A percentile compares a stretch with the other conserved stretches of the same genome.
phyloP scores from a whole-genome alignment of 495 filamentous ascomycete species.

The Penicillium salamii region DNA sequence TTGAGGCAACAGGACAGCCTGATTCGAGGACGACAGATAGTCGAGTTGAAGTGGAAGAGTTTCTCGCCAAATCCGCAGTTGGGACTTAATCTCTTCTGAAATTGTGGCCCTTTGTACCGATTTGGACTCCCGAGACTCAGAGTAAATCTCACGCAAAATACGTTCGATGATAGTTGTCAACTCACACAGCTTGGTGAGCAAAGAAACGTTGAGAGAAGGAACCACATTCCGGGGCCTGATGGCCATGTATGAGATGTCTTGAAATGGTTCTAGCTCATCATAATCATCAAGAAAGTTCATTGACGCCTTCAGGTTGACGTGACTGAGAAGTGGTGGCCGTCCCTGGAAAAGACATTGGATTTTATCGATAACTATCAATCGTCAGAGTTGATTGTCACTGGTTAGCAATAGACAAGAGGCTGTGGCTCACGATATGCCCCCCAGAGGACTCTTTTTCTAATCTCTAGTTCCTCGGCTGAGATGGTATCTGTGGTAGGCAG shows the following conservation, averaged over 20 bases:
- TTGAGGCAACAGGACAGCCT: slow-evolving; percentile 18
- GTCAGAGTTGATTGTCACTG: background rate
- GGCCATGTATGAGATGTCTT: slow-evolving; percentile 22
- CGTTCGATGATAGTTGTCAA: slow-evolving; percentile 31
- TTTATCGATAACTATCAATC: slow-evolving; percentile 25
- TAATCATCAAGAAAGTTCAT: slow-evolving; percentile 31
- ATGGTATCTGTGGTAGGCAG: slow-evolving; percentile 17
- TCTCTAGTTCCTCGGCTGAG: slow-evolving; percentile 40
- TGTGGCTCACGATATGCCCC: slow-evolving; percentile 35
- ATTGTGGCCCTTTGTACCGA: slow-evolving; percentile 13
- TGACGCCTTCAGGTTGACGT: slow-evolving; percentile 26
- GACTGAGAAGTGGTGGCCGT: slow-evolving; percentile 27
- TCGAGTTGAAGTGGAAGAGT: slow-evolving; percentile 23
- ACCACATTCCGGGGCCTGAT: slow-evolving; percentile 3
- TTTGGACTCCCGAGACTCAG: slow-evolving; percentile 21
- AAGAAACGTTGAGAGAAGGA: slow-evolving; percentile 28
- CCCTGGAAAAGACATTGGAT: slow-evolving; percentile 37
- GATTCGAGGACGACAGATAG: slow-evolving; percentile 16
- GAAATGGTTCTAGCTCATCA: slow-evolving; percentile 33
- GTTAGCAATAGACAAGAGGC: background rate
- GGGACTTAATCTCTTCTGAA: slow-evolving; percentile 19
- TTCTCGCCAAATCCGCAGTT: slow-evolving; percentile 23
- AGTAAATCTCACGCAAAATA: slow-evolving; percentile 29
- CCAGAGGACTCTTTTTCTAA: slow-evolving; percentile 41
- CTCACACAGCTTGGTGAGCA: slow-evolving; percentile 30